These are phyloP conservation scores for Diversispora epigaea DNA, from an alignment of 192 early-diverging fungal species.

Conservation along the genomic window DNA sequence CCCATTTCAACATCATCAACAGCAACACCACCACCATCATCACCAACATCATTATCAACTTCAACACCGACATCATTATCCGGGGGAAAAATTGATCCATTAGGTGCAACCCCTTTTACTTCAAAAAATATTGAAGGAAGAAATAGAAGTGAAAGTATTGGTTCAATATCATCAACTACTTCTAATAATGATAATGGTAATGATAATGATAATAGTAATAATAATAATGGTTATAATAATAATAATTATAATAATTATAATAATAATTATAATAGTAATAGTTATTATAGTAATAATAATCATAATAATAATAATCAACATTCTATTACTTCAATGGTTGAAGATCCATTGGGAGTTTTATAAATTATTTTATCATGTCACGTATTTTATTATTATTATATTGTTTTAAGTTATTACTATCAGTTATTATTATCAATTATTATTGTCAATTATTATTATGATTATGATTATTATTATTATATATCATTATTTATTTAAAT, in stretches of 20 bases:
- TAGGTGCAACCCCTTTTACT: constrained; percentile 7
- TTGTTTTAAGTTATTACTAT: neutral
- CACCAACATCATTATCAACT: no score
- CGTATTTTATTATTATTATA: neutral
- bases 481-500: no score
- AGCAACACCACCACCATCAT: neutral
- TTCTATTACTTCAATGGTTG: neutral
- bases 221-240: no score
- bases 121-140: neutral
- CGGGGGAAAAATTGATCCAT: constrained; percentile 2
- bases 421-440: neutral
- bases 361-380: constrained; percentile 1
- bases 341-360: constrained; percentile 32
- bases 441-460: no score
- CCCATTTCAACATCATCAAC: neutral
- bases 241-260: no score
- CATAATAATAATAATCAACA: neutral
- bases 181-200: neutral
- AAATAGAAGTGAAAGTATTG: constrained; percentile 21
- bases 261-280: no score
- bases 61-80: no score
- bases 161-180: constrained; percentile 4
- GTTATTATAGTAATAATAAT: neutral
- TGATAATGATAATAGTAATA: no score
- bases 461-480: no score